These are phyloP conservation scores for Linum usitatissimum DNA, from an alignment of 345 rosid species.

Conservation along the genomic window DNA sequence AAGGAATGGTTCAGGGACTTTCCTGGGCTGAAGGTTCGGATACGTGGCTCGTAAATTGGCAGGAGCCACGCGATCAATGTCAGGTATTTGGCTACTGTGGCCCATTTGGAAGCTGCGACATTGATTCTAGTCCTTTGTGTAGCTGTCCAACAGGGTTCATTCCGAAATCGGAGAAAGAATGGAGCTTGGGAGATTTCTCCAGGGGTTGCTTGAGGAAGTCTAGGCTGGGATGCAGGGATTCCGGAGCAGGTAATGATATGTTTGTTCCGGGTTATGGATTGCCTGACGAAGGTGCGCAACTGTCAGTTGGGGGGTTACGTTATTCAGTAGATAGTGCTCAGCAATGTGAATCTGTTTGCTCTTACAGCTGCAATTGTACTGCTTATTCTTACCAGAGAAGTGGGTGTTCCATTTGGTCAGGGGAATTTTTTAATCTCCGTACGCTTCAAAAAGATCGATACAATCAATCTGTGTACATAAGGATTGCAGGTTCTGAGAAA, in stretches of 20 bases:
- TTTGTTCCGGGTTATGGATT: conserved; percentile 3
- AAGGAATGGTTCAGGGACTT: no score
- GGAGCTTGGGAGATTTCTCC: conserved; percentile 14
- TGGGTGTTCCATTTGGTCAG: not conserved
- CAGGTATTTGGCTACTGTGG: conserved; percentile 20
- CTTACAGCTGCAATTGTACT: not conserved
- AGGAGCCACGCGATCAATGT: conserved; percentile 11
- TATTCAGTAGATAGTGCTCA: not conserved
- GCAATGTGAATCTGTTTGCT: conserved; percentile 17
- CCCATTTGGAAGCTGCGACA: conserved; percentile 16
- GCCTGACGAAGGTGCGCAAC: not conserved
- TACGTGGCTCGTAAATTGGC: no score
- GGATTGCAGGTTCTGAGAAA: not conserved
- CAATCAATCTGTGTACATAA: not conserved
- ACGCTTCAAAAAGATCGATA: not conserved
- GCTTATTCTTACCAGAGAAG: not conserved
- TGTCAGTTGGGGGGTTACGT: not conserved
- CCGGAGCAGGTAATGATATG: not conserved
- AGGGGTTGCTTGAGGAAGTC: conserved; percentile 18
- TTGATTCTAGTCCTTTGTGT: conserved; percentile 5
- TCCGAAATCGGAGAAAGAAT: conserved; percentile 12
- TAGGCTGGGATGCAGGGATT: not conserved
- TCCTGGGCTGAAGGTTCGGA: no score
- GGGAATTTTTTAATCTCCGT: not conserved
- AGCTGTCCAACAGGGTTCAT: conserved; percentile 21